A percentile compares a stretch with the other conserved stretches of the same genome.
phyloP scores from a whole-genome alignment of 2,329 filamentous ascomycete genomes.

The Triangularia setosa region DNA sequence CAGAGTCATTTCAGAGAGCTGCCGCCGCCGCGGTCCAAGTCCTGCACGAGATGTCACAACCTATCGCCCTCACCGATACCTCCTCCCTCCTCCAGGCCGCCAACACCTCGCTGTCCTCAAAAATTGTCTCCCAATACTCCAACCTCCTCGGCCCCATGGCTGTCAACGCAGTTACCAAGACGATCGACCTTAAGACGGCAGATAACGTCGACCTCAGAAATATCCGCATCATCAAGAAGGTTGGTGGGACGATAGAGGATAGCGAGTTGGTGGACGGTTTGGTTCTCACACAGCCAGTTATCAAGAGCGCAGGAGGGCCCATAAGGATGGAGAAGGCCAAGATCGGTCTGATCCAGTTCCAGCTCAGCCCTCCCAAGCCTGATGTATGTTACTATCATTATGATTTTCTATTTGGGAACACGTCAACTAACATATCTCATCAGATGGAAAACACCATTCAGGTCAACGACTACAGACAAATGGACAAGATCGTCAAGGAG shows the following conservation, averaged over 20 bases:
- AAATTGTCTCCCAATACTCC: conserved; percentile 97
- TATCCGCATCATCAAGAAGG: conserved; percentile 95
- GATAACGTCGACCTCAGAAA: conserved; percentile 96
- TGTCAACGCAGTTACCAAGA: conserved; percentile 91
- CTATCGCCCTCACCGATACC: conserved; percentile 83
- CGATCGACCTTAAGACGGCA: conserved; percentile 91
- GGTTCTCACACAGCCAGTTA: conserved; percentile 84
- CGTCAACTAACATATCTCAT: conserved; percentile 10
- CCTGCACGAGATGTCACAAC: conserved; percentile 92
- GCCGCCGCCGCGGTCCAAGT: conserved; percentile 84
- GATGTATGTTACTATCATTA: conserved; percentile 57
- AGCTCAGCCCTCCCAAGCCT: conserved; percentile 95
- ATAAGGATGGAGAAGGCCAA: conserved; percentile 93
- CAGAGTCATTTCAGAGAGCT: conserved; percentile 94
- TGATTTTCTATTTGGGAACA: neutral
- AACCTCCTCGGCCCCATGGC: conserved; percentile 96
- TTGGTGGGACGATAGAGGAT: conserved; percentile 96
- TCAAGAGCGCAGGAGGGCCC: conserved; percentile 91
- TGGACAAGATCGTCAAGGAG: conserved; percentile 99
- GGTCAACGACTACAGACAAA: conserved; percentile 98
- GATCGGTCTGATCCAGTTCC: conserved; percentile 97
- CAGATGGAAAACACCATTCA: conserved; percentile 99
- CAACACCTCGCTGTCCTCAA: conserved; percentile 94
- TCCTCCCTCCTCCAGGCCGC: conserved; percentile 91
- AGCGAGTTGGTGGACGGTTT: conserved; percentile 95